phyloP scores from a whole-genome alignment of 2,329 filamentous ascomycete genomes.

The Eutypella sp. region DNA sequence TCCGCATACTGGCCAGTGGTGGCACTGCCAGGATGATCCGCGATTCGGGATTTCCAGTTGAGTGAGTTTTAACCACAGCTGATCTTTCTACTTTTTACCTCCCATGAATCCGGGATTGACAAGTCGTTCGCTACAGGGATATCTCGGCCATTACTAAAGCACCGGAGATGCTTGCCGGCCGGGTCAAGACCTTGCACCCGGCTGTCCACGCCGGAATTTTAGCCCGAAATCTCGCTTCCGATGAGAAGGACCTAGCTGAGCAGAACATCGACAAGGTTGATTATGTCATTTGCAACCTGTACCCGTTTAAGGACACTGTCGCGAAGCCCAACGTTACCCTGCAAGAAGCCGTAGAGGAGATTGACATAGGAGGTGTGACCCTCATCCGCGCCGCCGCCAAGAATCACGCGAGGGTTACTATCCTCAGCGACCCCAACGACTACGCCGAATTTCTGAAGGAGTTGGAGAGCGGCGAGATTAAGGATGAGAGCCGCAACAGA shows the following conservation, averaged over 20 bases:
- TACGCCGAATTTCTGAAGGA: slow-evolving; percentile 93
- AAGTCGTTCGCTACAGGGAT: slow-evolving; percentile 56
- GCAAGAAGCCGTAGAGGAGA: slow-evolving; percentile 94
- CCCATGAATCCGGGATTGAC: slow-evolving; percentile 14
- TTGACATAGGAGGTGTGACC: slow-evolving; percentile 96
- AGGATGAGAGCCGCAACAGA: slow-evolving; percentile 75
- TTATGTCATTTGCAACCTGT: slow-evolving; percentile 96
- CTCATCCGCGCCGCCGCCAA: slow-evolving; percentile 94
- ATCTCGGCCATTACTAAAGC: slow-evolving; percentile 95
- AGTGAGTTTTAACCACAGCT: too few species aligned
- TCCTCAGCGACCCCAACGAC: slow-evolving; percentile 88
- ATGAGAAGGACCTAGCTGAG: slow-evolving; percentile 93
- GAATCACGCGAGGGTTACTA: slow-evolving; percentile 94
- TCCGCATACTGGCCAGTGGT: slow-evolving; percentile 88
- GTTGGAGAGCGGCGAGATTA: slow-evolving; percentile 80
- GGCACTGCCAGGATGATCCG: slow-evolving; percentile 95
- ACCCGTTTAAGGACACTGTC: slow-evolving; percentile 98
- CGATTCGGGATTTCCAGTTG: slow-evolving; percentile 90
- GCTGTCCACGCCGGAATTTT: slow-evolving; percentile 89
- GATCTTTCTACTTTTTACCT: too few species aligned
- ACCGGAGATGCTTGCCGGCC: slow-evolving; percentile 78
- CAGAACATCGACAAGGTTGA: slow-evolving; percentile 95
- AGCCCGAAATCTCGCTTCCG: slow-evolving; percentile 86
- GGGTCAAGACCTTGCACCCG: slow-evolving; percentile 94
- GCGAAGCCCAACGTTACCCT: slow-evolving; percentile 97